Evolutionary conservation across 345 rosid genomes (phyloP), one percentile per base, ranked within the genome.

Genomic region (Draba incana): DNA sequence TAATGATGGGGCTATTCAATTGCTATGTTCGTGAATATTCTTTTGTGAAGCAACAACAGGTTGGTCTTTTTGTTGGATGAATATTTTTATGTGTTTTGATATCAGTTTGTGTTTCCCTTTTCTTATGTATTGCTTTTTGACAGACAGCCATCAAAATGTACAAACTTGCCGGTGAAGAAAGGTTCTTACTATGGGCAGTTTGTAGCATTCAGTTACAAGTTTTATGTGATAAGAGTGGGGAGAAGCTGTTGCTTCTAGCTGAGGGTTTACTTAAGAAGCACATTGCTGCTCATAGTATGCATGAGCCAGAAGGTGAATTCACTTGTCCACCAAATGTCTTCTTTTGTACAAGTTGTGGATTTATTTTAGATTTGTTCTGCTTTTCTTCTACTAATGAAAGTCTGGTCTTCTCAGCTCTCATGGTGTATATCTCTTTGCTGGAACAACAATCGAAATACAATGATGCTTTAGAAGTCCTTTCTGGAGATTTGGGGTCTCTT

Each of bases 141-240:
- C 96, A 94, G 99, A 89, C 88, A 65, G 96, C 99, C 66, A 91
- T 94, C 65, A 94, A 87, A 83, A 89, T 94, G 99, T 91, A 94
- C 76, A 94, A 94, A 73, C 84, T 84, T 62, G 87, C 80, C 43
- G 96, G 97, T 54, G 98, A 94, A 82, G 99, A 91, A 76, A 84
- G 96, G 77, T 91, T 84, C 71, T 78, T 91, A 83, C 98, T 94
- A 30, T 91, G 99, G 99, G 96, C 99, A 52, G 96, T 94, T 76
- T 91, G 98, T 82, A 94, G 98, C 89, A 88, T 91, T 81, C 99
- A 94, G 35, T 85, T 94, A 70, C 99, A 94, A 88, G 99, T 94
- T 45, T 72, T 86, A 62, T 91, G 97, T 67, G 93, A 88, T 67
- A 85, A 86, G 72, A 93, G 96, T 12, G 93, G 86, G 42, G 93